Conservation (phyloP, 2,329 filamentous ascomycete genomes). For the Curvularia verruculosa region DNA sequence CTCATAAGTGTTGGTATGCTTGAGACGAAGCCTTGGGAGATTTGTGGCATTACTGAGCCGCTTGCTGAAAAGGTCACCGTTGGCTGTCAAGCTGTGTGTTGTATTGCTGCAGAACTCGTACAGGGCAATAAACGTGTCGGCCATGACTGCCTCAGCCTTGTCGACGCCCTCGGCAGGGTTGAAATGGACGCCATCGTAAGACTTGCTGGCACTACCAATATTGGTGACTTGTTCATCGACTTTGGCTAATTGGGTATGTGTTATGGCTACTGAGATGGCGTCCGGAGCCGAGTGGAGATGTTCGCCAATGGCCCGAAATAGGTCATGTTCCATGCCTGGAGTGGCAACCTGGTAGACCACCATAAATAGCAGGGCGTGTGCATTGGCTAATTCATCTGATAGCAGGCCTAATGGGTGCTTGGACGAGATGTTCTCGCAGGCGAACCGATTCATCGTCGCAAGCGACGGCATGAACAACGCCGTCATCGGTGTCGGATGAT, state of each 20-base stretch:
- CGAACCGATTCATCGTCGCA: slow-evolving; percentile 20
- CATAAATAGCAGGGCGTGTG: slow-evolving; percentile 1
- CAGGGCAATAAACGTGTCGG: slow-evolving; percentile 9
- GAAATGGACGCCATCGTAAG: slow-evolving; percentile 18
- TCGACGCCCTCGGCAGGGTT: not conserved
- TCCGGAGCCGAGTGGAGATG: not conserved
- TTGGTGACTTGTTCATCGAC: slow-evolving; percentile 10
- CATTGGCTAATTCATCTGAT: not conserved
- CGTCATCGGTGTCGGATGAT: slow-evolving; percentile 18
- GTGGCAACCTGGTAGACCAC: not conserved
- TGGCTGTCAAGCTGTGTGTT: not conserved
- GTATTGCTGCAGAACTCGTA: slow-evolving; percentile 4
- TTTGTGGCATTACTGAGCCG: not conserved
- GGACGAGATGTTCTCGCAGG: slow-evolving; percentile 10
- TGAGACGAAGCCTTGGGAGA: not conserved
- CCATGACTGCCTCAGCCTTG: not conserved
- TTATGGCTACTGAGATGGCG: not conserved
- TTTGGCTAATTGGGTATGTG: not conserved
- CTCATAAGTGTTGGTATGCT: slow-evolving; percentile 7
- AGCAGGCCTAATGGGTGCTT: not conserved
- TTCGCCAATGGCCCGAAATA: not conserved
- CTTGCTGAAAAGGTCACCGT: not conserved
- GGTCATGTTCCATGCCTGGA: not conserved
- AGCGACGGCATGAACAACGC: slow-evolving; percentile 22
- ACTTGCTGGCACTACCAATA: slow-evolving; percentile 18